These are phyloP conservation scores for Entrophospora sp. DNA, from an alignment of 192 early-diverging fungal species.

Conservation along the genomic window DNA sequence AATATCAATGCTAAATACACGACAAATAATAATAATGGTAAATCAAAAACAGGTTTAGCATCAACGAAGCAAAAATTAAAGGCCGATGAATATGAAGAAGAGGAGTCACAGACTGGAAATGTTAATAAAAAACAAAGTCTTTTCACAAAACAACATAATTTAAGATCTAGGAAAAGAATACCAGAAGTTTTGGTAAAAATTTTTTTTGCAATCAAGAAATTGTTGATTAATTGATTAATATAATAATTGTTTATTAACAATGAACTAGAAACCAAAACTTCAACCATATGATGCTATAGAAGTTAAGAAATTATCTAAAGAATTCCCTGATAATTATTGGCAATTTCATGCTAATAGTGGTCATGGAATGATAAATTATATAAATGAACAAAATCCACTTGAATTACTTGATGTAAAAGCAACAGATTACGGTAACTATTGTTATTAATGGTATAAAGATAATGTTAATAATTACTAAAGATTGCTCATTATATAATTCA, in stretches of 20 bases:
- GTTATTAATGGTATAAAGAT: background rate
- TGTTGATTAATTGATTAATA: too few species aligned
- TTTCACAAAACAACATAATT: too few species aligned
- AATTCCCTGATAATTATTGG: conserved; percentile 59
- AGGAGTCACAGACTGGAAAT: background rate
- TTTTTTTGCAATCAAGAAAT: too few species aligned
- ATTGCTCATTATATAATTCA: background rate
- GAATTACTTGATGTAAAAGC: conserved; percentile 55
- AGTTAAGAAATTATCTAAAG: conserved; percentile 38
- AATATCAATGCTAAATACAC: background rate
- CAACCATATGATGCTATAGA: conserved; percentile 43
- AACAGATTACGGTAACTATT: conserved; percentile 54
- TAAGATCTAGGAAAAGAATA: too few species aligned
- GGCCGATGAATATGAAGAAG: too few species aligned
- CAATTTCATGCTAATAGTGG: conserved; percentile 40
- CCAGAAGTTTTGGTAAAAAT: too few species aligned
- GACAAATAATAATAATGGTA: background rate
- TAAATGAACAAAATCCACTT: conserved; percentile 65
- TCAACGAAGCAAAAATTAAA: background rate
- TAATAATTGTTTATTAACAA: background rate
- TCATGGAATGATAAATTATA: conserved; percentile 49
- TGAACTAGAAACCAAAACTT: background rate
- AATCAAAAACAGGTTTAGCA: background rate
- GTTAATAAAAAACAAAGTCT: background rate
- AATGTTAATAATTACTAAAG: too few species aligned